Conservation (phyloP, 108 stramenopile species). For the Cyclotella cryptica region DNA sequence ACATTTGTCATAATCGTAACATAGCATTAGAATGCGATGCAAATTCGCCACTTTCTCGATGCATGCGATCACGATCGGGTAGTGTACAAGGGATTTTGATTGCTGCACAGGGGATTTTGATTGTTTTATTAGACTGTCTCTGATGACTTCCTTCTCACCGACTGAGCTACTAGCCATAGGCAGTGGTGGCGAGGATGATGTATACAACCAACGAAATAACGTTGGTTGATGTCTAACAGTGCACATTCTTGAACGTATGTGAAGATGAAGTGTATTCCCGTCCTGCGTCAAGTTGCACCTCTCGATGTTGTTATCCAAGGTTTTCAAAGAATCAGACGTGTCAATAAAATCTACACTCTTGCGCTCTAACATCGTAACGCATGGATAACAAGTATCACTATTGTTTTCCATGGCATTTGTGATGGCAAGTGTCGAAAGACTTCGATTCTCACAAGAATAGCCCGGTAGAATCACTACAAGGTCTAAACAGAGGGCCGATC, state of each 20-base stretch:
- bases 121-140: background rate
- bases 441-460: constrained; percentile 12
- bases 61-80: constrained; percentile 42
- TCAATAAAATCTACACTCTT: constrained; percentile 1
- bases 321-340: background rate
- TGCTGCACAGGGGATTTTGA: background rate
- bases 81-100: background rate
- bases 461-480: constrained; percentile 36
- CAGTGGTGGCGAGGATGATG: background rate
- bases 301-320: background rate
- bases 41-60: constrained; percentile 55
- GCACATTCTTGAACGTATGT: constrained; percentile 52
- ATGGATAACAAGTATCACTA: constrained; percentile 50
- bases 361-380: constrained; percentile 38
- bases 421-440: constrained; percentile 18
- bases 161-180: background rate
- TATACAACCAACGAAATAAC: constrained; percentile 41
- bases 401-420: constrained; percentile 38
- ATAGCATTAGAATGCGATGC: constrained; percentile 52
- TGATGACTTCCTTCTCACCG: background rate
- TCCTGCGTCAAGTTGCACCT: background rate
- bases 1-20: constrained; percentile 22
- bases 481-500: constrained; percentile 55
- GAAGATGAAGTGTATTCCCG: constrained; percentile 14
- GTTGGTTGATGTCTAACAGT: constrained; percentile 49